Base-by-base conservation (phyloP, 139 green algal species). In the Haematococcus lacustris region DNA sequence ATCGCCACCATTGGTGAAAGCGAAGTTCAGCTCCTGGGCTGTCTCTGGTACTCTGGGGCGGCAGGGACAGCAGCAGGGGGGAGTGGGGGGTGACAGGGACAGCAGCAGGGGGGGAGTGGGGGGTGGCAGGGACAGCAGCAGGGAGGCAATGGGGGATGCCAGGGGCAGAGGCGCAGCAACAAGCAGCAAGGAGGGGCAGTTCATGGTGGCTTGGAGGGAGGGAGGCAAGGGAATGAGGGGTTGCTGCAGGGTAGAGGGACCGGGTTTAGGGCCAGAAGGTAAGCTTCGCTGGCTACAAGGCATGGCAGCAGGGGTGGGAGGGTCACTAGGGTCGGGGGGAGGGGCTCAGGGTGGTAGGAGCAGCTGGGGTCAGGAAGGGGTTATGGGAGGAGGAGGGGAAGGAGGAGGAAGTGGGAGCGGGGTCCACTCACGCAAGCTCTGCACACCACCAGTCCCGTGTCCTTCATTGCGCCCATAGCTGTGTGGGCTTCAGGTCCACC, bases 171-270 rank as follows among this genome's bases (percentile, higher is more conserved):
- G n/a, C 21, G 32, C 35, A 7, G 32, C 64, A 70, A 70, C 77
- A 38, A 86, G 75, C 83, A 80, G 85, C 68, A 88, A 51, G 32
- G 67, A 80, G 70, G 80, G 80, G 75, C 77, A 82, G 75, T 86
- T 80, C 60, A n/a, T n/a, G n/a, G n/a, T n/a, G n/a, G 85, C 80
- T 43, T 53, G 43, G 86, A 70, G 2, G 74, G 38, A 2, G 66
- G 63, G 26, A 69, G 76, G 70, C 85, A 87, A n/a, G 73, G 68
- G 39, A 68, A 70, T n/a, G 70, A 68, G 34, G 51, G 70, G 2
- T 51, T 73, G 40, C 53, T n/a, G n/a, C n/a, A n/a, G n/a, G n/a
- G n/a, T n/a, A n/a, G n/a, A n/a, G n/a, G n/a, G n/a, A n/a, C n/a
- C n/a, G n/a, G n/a, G n/a, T n/a, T n/a, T n/a, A n/a, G n/a, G n/a